Base-by-base conservation (phyloP, 768 basidiomycete species). In the Strobilomyces dryophilus region DNA sequence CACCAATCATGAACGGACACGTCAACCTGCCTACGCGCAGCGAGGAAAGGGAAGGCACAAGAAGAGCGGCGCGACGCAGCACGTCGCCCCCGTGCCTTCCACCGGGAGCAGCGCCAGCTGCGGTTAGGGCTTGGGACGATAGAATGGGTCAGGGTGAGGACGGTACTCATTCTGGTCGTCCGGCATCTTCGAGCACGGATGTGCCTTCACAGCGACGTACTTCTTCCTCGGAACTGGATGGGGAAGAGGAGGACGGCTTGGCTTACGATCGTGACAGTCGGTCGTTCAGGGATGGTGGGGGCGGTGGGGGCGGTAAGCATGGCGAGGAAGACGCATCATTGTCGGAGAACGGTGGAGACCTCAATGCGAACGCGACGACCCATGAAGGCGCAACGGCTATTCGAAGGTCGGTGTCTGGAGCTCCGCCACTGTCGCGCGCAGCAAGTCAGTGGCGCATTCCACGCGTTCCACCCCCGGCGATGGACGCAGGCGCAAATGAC, bases 81-180 rank as follows among this genome's bases (percentile, higher is more conserved):
- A 72, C 55, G 10, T 71, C 71, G 10, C 74, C 73, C 6, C 67
- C 66, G n/a, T 72, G 61, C 11, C 75, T 74, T 15, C 75, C 79
- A 5, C 72, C 73, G 11, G 76, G 75, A 29, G 75, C 76, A 15
- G 75, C 74, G 26, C 69, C 71, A 58, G 58, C 71, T 46, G 57
- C 52, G 59, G 71, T 56, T 66, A 74, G 66, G 54, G 66, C 66
- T 44, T 73, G 71, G 56, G 71, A 71, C 55, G 68, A 68, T 50
- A 67, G 65, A 66, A 54, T 66, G 53, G 68, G 63, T 49, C 66
- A 66, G 58, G 62, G 66, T 63, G 66, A 64, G 61, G 58, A 64
- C 54, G 60, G 60, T 61, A 55, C 64, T 62, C 55, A 62, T 61
- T 66, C 64, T 62, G 61, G 62, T 62, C 61, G 53, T 66, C 57